These are phyloP conservation scores for Aureobasidium sp. DNA, from an alignment of 2,329 filamentous ascomycete species.

Conservation along the genomic window DNA sequence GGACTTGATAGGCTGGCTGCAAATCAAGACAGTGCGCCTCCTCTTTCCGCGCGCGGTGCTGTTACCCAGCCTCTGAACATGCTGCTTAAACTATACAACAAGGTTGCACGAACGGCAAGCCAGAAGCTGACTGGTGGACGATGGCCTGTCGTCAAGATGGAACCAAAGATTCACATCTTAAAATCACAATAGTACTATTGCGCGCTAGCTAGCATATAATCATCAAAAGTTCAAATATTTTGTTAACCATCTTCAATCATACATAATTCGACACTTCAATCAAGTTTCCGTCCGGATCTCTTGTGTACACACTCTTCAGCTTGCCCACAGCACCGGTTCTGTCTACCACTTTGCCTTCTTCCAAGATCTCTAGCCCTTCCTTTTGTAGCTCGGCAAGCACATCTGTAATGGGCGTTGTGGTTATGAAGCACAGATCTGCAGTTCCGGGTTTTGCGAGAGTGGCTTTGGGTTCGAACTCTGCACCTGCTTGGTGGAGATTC, in stretches of 20 bases:
- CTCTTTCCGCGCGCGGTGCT: background rate
- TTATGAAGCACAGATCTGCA: conserved; percentile 54
- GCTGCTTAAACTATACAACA: background rate
- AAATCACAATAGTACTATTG: conserved; percentile 15
- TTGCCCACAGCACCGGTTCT: conserved; percentile 50
- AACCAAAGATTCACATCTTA: conserved; percentile 38
- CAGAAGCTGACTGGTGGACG: conserved; percentile 13
- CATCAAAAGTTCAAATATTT: background rate
- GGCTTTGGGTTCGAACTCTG: conserved; percentile 56
- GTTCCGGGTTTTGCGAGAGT: conserved; percentile 47
- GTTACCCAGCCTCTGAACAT: background rate
- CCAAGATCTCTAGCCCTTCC: conserved; percentile 42
- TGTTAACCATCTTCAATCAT: background rate
- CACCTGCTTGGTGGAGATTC: conserved; percentile 52
- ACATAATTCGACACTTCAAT: conserved; percentile 37
- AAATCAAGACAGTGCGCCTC: conserved; percentile 2
- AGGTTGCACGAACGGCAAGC: background rate
- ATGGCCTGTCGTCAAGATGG: conserved; percentile 14
- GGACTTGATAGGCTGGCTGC: conserved; percentile 16
- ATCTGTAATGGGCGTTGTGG: conserved; percentile 43
- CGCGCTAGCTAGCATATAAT: background rate
- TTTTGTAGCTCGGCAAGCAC: conserved; percentile 38
- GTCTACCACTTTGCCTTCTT: conserved; percentile 45
- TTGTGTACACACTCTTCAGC: conserved; percentile 52
- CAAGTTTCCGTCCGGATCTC: conserved; percentile 42